phyloP scores from a whole-genome alignment of 2,329 filamentous ascomycete species.

The Sporothrix pseudoabietina region DNA sequence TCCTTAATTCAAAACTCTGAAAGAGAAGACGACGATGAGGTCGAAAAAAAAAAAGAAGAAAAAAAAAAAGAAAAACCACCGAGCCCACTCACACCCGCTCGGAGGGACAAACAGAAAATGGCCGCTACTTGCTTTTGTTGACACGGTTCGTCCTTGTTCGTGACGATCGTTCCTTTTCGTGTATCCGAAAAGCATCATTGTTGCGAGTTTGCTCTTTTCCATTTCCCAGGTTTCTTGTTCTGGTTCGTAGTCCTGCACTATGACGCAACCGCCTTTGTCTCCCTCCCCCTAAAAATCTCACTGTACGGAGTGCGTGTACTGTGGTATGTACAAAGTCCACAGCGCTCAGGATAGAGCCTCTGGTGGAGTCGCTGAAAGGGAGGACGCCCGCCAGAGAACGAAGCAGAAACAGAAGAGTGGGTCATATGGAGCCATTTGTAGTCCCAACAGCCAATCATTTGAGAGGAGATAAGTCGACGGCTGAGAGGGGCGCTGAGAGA shows the following conservation, averaged over 20 bases:
- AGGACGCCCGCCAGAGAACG: background rate
- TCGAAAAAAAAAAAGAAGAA: background rate
- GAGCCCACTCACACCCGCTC: constrained; percentile 20
- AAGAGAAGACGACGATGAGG: background rate
- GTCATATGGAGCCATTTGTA: background rate
- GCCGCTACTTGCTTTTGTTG: background rate
- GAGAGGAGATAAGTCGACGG: background rate
- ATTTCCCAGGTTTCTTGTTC: background rate
- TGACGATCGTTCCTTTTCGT: background rate
- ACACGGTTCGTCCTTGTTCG: background rate
- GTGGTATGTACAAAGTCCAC: background rate
- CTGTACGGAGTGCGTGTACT: too few species aligned
- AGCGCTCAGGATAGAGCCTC: background rate
- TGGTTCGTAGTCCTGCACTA: background rate
- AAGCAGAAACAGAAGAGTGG: background rate
- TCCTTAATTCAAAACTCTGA: background rate
- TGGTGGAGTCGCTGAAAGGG: constrained; percentile 12
- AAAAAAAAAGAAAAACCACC: background rate
- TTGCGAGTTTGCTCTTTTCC: background rate
- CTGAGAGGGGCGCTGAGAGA: background rate
- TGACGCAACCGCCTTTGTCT: constrained; percentile 7
- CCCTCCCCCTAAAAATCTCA: background rate
- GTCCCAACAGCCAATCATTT: background rate
- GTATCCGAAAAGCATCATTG: constrained; percentile 8
- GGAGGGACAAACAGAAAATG: background rate